A percentile compares a stretch with the other conserved stretches of the same genome.
Evolutionary conservation across 257 asterid genomes (phyloP).

Genomic region (Rauvolfia tetraphylla): DNA sequence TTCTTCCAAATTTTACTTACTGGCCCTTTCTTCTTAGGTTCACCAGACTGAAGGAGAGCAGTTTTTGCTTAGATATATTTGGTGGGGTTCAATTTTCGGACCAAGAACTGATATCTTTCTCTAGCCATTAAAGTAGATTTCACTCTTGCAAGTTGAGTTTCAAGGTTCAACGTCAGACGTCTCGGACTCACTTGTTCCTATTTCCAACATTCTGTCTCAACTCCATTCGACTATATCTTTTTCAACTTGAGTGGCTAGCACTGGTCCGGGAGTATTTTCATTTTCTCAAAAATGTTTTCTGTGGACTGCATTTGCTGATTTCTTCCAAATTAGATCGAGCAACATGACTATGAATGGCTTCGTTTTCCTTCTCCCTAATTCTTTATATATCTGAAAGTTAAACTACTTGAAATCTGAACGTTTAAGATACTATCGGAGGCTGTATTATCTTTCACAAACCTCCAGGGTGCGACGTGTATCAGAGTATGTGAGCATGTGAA

Average conservation of each 20-base stretch:
- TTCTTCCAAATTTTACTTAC: background rate
- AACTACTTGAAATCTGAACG: too few species aligned
- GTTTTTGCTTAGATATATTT: background rate
- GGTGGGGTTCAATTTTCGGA: slow-evolving; percentile 5
- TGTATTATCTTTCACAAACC: background rate
- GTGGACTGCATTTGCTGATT: background rate
- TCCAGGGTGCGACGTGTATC: background rate
- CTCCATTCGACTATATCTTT: slow-evolving; percentile 3
- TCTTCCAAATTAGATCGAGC: background rate
- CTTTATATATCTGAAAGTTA: too few species aligned
- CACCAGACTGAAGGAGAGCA: background rate
- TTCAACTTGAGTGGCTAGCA: slow-evolving; percentile 17
- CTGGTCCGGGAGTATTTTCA: background rate
- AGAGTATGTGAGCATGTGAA: background rate
- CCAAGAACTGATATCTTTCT: background rate
- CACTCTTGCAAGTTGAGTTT: slow-evolving; percentile 30
- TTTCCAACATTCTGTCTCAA: slow-evolving; percentile 54
- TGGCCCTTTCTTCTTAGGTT: background rate
- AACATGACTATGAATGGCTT: too few species aligned
- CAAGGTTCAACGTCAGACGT: slow-evolving; percentile 41
- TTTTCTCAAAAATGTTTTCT: background rate
- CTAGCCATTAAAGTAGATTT: slow-evolving; percentile 43
- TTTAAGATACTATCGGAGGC: too few species aligned
- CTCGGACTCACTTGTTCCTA: slow-evolving; percentile 22
- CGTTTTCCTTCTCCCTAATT: too few species aligned